A percentile compares a stretch with the other conserved stretches of the same genome.
These are phyloP conservation scores for Otatea glauca DNA, from an alignment of 176 grass and related monocot genomes.

Conservation along the genomic window DNA sequence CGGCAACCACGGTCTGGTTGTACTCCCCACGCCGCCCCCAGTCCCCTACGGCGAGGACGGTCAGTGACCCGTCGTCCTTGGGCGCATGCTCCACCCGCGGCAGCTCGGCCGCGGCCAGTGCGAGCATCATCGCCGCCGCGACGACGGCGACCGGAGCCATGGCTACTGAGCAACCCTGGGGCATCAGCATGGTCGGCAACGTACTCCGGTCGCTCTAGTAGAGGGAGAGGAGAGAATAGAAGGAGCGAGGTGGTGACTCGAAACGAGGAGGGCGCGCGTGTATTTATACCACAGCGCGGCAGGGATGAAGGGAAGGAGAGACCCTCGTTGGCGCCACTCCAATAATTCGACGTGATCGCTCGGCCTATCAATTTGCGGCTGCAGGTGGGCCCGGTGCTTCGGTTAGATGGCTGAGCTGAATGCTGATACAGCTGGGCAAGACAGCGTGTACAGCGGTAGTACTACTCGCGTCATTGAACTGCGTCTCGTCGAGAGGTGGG, in stretches of 20 bases:
- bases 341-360: neutral
- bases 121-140: neutral
- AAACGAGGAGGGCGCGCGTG: neutral
- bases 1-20: conserved; percentile 74
- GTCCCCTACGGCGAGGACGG: conserved; percentile 65
- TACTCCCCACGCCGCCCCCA: conserved; percentile 71
- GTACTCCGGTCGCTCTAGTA: neutral
- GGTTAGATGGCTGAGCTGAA: neutral
- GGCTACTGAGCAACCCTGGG: neutral
- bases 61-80: conserved; percentile 57
- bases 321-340: neutral
- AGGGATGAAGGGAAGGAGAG: neutral
- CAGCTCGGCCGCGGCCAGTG: conserved; percentile 45
- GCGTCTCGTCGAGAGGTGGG: too few relatives aligned
- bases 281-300: conserved; percentile 29
- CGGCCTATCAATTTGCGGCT: neutral
- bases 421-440: too few relatives aligned
- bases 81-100: conserved; percentile 55
- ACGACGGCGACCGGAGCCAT: neutral
- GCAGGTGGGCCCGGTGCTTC: neutral
- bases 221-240: neutral
- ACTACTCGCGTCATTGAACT: too few relatives aligned
- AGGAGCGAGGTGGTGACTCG: neutral
- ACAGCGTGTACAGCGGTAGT: too few relatives aligned
- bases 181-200: neutral